Conservation (phyloP, 2,329 filamentous ascomycete genomes). For the Sporothrix brasiliensis region DNA sequence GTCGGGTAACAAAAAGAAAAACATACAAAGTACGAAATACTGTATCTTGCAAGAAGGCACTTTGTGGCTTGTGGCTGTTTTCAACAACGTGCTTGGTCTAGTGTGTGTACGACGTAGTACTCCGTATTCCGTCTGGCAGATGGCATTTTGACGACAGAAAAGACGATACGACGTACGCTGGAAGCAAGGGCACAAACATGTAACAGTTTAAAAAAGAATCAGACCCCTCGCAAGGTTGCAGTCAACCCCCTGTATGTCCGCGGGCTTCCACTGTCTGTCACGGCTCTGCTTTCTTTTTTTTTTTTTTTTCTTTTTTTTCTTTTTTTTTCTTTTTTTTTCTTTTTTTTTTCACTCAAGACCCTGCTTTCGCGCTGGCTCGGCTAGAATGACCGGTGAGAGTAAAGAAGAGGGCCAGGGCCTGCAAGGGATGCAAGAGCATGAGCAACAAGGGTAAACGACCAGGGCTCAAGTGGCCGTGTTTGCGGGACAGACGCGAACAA, state of each 20-base stretch:
- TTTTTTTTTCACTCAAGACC: background rate
- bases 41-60: no score
- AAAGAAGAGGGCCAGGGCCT: background rate
- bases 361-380: constrained; percentile 11
- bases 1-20: constrained; percentile 3
- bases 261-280: no score
- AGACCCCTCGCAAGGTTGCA: constrained; percentile 14
- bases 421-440: background rate
- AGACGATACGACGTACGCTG: background rate
- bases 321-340: no score
- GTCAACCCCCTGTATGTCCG: background rate
- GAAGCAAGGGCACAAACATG: constrained; percentile 1
- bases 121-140: background rate
- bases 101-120: background rate
- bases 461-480: background rate
- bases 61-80: no score
- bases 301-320: no score
- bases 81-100: background rate
- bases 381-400: background rate
- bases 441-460: background rate
- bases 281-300: background rate
- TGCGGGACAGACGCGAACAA: constrained; percentile 18
- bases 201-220: constrained; percentile 16
- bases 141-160: background rate
- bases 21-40: no score